phyloP scores from a whole-genome alignment of 2,329 filamentous ascomycete species.

The Cryphonectria radicalis region DNA sequence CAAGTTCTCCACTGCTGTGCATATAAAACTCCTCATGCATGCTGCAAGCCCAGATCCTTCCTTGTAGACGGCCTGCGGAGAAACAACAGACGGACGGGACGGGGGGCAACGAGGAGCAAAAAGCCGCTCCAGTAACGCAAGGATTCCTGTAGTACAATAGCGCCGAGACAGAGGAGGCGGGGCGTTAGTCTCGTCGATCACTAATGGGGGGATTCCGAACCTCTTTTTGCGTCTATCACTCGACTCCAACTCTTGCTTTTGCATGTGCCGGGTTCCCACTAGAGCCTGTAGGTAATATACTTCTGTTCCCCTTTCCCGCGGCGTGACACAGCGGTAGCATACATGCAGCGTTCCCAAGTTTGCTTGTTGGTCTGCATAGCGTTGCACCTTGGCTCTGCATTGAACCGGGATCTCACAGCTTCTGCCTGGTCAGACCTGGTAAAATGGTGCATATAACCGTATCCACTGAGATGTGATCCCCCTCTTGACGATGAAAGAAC shows the following conservation, averaged over 20 bases:
- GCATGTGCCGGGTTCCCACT: neutral
- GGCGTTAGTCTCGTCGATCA: constrained; percentile 9
- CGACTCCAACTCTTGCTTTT: neutral
- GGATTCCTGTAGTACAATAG: constrained; percentile 10
- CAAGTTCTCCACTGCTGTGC: neutral
- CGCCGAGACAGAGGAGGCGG: constrained; percentile 16
- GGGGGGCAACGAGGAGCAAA: neutral
- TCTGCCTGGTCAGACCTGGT: constrained; percentile 15
- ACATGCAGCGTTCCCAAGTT: neutral
- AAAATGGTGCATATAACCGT: constrained; percentile 44
- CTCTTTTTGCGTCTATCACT: neutral
- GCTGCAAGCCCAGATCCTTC: constrained; percentile 7
- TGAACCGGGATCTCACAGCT: constrained; percentile 14
- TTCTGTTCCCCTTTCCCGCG: neutral
- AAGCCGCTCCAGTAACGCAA: constrained; percentile 19
- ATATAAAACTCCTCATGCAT: neutral
- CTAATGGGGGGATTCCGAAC: neutral
- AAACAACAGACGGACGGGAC: constrained; percentile 8
- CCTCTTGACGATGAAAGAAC: constrained; percentile 57
- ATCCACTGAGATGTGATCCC: constrained; percentile 60
- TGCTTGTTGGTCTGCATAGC: constrained; percentile 1
- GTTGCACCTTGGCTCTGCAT: neutral
- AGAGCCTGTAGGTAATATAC: neutral
- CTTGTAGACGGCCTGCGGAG: constrained; percentile 11
- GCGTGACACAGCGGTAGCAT: neutral